Percentiles rank a stretch among this genome's conserved stretches.
phyloP scores from a whole-genome alignment of 2,329 filamentous ascomycete genomes.

The Ambrosiella beaveri region DNA sequence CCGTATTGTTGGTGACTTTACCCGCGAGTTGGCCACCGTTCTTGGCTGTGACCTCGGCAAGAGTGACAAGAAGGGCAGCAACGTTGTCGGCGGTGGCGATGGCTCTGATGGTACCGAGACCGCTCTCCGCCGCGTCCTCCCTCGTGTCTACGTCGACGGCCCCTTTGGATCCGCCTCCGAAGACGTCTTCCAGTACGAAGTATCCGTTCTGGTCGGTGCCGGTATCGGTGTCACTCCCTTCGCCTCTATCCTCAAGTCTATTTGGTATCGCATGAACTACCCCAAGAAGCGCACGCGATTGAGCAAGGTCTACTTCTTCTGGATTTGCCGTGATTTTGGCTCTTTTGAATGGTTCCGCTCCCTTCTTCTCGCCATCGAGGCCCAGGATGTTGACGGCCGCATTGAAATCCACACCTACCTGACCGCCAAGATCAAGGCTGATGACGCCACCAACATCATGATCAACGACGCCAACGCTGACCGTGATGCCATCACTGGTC shows the following conservation, averaged over 20 bases:
- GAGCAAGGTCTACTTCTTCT: constrained; percentile 83
- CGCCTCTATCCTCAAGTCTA: constrained; percentile 73
- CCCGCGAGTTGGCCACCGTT: constrained; percentile 47
- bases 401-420: constrained; percentile 86
- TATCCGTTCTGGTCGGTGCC: constrained; percentile 61
- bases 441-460: constrained; percentile 83
- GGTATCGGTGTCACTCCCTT: constrained; percentile 79
- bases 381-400: constrained; percentile 64
- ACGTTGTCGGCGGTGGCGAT: constrained; percentile 48
- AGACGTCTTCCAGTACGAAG: constrained; percentile 79
- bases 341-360: constrained; percentile 85
- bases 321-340: constrained; percentile 76
- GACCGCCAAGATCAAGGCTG: constrained; percentile 70
- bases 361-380: constrained; percentile 67
- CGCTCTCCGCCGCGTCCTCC: constrained; percentile 53
- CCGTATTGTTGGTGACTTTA: constrained; percentile 70
- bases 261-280: constrained; percentile 89
- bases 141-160: constrained; percentile 66
- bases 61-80: constrained; percentile 35
- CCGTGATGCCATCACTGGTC: constrained; percentile 68
- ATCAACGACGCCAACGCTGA: constrained; percentile 77
- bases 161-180: constrained; percentile 76
- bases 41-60: constrained; percentile 53
- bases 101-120: constrained; percentile 53
- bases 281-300: constrained; percentile 62